phyloP scores from a whole-genome alignment of 2,329 filamentous ascomycete species.

The Botryosphaeria dothidea region DNA sequence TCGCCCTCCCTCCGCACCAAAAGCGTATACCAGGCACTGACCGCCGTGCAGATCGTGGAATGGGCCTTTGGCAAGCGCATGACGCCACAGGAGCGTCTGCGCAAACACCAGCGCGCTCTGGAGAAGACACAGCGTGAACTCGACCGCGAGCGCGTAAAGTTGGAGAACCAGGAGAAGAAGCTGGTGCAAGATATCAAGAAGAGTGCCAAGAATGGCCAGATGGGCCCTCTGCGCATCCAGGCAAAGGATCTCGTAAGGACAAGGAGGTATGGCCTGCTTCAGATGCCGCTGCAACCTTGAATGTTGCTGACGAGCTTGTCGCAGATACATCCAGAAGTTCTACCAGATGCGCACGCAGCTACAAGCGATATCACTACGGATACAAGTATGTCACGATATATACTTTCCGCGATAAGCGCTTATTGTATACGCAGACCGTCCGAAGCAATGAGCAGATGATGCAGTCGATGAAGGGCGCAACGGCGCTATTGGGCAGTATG shows the following conservation, averaged over 20 bases:
- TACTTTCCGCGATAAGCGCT: background rate
- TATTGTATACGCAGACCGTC: constrained; percentile 67
- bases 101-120: constrained; percentile 93
- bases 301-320: background rate
- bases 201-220: constrained; percentile 95
- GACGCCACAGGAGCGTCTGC: constrained; percentile 88
- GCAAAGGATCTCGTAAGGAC: constrained; percentile 96
- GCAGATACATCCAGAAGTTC: constrained; percentile 93
- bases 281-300: constrained; percentile 16
- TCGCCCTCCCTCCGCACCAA: constrained; percentile 24
- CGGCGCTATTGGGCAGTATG: constrained; percentile 90
- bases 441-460: constrained; percentile 99
- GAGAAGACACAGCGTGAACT: constrained; percentile 97
- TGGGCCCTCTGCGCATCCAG: constrained; percentile 98
- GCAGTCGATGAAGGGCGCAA: constrained; percentile 99
- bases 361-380: constrained; percentile 90
- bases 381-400: constrained; percentile 69
- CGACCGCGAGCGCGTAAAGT: constrained; percentile 89
- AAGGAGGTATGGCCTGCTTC: constrained; percentile 57
- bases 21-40: constrained; percentile 20
- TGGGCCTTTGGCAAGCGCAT: constrained; percentile 99
- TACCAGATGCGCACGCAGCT: constrained; percentile 97
- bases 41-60: constrained; percentile 74
- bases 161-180: constrained; percentile 99
- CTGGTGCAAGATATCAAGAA: constrained; percentile 95